Conservation (phyloP, 176 grass and related monocot genomes). For the Aegilops sharonensis region DNA sequence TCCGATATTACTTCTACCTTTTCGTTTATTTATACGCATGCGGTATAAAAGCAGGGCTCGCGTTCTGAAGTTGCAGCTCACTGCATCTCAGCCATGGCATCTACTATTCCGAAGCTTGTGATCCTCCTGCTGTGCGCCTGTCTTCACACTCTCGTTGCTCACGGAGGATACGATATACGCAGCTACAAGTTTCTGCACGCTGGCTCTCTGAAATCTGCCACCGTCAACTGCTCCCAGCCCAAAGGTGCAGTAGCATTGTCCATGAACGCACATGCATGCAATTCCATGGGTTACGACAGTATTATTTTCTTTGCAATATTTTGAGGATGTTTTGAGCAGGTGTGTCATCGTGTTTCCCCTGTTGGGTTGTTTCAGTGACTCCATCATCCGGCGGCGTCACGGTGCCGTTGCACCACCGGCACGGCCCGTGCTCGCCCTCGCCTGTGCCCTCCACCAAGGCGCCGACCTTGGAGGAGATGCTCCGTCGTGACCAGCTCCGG, state of each 20-base stretch:
- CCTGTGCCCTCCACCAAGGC: background rate
- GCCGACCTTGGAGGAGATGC: slow-evolving; percentile 32
- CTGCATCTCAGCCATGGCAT: slow-evolving; percentile 13
- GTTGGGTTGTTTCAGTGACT: background rate
- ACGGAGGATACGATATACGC: background rate
- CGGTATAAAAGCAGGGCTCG: too few relatives aligned
- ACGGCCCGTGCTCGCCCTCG: slow-evolving; percentile 72
- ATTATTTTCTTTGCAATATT: too few relatives aligned
- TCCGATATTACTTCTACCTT: too few relatives aligned
- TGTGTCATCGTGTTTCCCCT: background rate
- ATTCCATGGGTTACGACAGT: too few relatives aligned
- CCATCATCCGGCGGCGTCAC: background rate
- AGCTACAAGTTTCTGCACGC: background rate
- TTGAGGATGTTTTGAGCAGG: too few relatives aligned
- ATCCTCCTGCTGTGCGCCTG: slow-evolving; percentile 12
- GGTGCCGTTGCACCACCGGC: slow-evolving; percentile 43
- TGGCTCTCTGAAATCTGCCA: background rate
- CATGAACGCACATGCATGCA: too few relatives aligned
- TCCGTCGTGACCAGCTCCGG: slow-evolving; percentile 45
- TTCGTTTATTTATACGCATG: too few relatives aligned
- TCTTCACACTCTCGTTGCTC: background rate
- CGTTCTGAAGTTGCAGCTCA: too few relatives aligned
- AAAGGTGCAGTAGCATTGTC: background rate
- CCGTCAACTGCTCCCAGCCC: slow-evolving; percentile 13
- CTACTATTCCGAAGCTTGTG: slow-evolving; percentile 7